Evolutionary conservation across 2,329 filamentous ascomycete species (phyloP).

Genomic region (Penicillium concentricum): DNA sequence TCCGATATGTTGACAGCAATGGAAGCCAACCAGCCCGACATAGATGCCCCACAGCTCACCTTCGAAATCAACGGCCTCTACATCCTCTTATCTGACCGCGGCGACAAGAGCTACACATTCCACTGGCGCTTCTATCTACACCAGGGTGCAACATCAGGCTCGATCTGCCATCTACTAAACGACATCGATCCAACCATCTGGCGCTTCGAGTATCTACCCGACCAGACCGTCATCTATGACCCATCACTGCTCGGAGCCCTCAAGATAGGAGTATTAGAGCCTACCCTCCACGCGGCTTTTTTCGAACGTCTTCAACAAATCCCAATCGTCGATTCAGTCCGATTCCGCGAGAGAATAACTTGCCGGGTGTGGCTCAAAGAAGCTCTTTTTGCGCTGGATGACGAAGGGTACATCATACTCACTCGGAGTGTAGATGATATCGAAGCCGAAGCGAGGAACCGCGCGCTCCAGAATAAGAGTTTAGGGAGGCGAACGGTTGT

Average conservation of each 20-base stretch:
- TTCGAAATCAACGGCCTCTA: background rate
- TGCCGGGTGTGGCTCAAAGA: slow-evolving; percentile 1
- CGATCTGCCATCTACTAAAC: background rate
- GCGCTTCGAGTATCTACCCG: background rate
- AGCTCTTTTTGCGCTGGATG: background rate
- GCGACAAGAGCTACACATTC: background rate
- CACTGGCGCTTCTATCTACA: background rate
- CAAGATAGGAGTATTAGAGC: background rate
- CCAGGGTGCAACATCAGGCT: background rate
- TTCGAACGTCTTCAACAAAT: background rate
- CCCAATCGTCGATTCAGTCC: background rate
- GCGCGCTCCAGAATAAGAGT: background rate
- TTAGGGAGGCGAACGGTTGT: background rate
- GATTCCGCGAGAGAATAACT: background rate
- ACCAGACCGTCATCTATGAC: background rate
- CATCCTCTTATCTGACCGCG: background rate
- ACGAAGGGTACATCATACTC: slow-evolving; percentile 1
- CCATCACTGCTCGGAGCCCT: background rate
- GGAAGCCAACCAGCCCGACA: no score
- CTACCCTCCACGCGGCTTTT: background rate
- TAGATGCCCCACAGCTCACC: background rate
- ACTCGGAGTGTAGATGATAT: background rate
- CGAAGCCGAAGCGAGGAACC: background rate
- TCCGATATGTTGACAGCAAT: background rate
- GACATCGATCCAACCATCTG: background rate